phyloP scores from a whole-genome alignment of 176 grass and related monocot species.

The Avena atlantica region DNA sequence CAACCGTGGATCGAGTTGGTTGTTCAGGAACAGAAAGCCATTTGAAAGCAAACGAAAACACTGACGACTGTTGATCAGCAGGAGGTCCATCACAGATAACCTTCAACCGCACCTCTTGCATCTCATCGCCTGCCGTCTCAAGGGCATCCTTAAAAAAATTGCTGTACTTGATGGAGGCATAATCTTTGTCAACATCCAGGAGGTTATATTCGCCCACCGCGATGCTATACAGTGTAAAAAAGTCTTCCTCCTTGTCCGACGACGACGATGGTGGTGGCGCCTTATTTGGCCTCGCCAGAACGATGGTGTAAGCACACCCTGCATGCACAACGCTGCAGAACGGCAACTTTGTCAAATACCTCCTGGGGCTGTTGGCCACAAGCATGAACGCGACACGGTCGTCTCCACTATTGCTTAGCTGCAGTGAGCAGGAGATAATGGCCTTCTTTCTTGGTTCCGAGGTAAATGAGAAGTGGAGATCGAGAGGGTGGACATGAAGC shows the following conservation, averaged over 20 bases:
- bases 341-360: not conserved
- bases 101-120: not conserved
- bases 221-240: too few species aligned
- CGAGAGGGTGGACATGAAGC: too few species aligned
- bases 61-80: not conserved
- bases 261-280: not conserved
- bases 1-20: not conserved
- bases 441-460: not conserved
- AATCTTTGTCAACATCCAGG: not conserved
- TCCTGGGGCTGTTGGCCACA: not conserved
- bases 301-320: not conserved
- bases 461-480: too few species aligned
- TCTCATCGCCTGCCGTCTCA: not conserved
- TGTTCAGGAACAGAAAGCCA: too few species aligned
- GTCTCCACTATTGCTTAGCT: not conserved
- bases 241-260: not conserved
- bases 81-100: not conserved
- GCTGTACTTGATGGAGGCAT: too few species aligned
- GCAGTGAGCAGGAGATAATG: not conserved
- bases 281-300: not conserved
- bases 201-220: not conserved
- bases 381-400: not conserved
- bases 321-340: not conserved
- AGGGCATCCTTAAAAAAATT: not conserved
- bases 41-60: too few species aligned